Evolutionary conservation across 345 rosid species (phyloP), one percentile per base, ranked within the genome.

Genomic region (Hirschfeldia incana): DNA sequence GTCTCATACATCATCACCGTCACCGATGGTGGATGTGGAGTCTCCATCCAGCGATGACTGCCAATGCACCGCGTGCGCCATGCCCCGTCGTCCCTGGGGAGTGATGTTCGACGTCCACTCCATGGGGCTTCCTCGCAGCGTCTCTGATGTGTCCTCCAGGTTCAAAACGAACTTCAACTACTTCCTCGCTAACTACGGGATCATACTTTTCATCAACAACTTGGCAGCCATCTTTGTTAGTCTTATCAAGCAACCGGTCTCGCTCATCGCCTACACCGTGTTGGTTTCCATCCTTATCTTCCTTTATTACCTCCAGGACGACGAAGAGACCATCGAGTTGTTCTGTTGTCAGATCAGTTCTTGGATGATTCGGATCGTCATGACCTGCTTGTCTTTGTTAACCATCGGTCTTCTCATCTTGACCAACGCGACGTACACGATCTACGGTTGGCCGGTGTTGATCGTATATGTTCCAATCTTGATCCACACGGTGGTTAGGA

Each of bases 401-500:
- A 89, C 97, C 12, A 7, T 94, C 1, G 83, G 75, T 72, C 83
- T 92, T 32, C 80, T 92, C 68, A 51, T 94, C 36, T 75, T 89
- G 79, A 94, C 97, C 1, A 7, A 51, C 5, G 97, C 90, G 8
- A 82, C 91, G 58, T 5, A 61, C 66, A 89, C 88, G 46, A 87
- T 92, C 21, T 51, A 13, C 16, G 10, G n/a, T 84, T 61, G 86
- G 81, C 75, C 97, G 10, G 30, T 92, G 29, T 16, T 85, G 81
- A 49, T 87, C 2, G 97, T 91, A 8, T 87, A 29, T 67, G 93
- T 78, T 15, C 2, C 87, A n/a, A 84, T 94, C 65, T 58, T 80
- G 85, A 39, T 86, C n/a, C 98, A 92, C 27, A 90, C 89, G 57
- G 86, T 84, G 15, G 37, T 91, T 16, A 87, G 98, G 88, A 89